These are phyloP conservation scores for Phytophthora sansomeana DNA, from an alignment of 352 stramenopile species.

Conservation along the genomic window DNA sequence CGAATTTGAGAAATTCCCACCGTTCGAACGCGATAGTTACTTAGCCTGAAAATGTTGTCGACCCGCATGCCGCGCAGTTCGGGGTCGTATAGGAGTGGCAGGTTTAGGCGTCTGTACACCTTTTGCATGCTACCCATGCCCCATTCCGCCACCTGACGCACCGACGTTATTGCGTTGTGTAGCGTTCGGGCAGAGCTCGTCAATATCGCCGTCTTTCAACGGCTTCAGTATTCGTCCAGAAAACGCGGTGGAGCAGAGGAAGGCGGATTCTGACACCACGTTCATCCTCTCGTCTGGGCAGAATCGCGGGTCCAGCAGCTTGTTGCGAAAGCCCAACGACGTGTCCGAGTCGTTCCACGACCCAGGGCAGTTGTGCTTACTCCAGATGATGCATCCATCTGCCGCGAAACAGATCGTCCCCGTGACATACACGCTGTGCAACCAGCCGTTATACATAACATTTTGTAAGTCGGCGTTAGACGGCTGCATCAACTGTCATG, in stretches of 20 bases:
- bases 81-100: neutral
- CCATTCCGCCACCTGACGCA: conserved; percentile 4
- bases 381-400: neutral
- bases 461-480: neutral
- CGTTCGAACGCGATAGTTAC: conserved; percentile 18
- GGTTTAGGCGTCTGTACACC: neutral
- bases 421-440: neutral
- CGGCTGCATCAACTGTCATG: neutral
- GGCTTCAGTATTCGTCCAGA: neutral
- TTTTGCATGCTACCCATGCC: conserved; percentile 7
- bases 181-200: neutral
- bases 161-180: conserved; percentile 10
- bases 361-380: neutral
- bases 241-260: neutral
- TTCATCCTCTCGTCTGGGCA: conserved; percentile 2
- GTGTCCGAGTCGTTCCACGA: neutral
- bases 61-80: neutral
- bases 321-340: neutral
- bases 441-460: neutral
- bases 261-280: neutral
- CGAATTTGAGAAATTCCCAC: conserved; percentile 6
- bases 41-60: conserved; percentile 9
- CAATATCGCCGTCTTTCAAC: conserved; percentile 4
- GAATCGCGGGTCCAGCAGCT: neutral
- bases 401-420: neutral